Percentiles rank a stretch among this genome's conserved stretches.
phyloP scores from a whole-genome alignment of 768 basidiomycete genomes.

The Naganishia randhawae region DNA sequence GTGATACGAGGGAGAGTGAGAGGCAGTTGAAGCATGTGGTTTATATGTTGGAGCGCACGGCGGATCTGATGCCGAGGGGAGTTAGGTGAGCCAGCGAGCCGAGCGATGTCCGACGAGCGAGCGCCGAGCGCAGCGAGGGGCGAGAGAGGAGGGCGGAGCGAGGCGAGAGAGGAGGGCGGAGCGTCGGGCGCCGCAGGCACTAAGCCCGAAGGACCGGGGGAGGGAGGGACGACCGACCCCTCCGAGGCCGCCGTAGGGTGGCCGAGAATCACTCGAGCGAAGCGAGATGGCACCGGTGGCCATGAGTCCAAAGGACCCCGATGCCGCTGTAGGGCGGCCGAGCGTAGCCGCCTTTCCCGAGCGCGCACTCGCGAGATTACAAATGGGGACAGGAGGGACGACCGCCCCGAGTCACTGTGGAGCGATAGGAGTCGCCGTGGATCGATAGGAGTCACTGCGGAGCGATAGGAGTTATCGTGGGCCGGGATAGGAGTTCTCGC shows the following conservation, averaged over 20 bases:
- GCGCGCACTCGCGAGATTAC: not conserved
- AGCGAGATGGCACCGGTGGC: no score
- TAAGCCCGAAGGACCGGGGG: no score
- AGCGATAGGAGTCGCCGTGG: not conserved
- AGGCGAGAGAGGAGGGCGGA: not conserved
- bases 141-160: not conserved
- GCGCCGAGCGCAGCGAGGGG: no score
- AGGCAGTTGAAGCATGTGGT: conserved; percentile 31
- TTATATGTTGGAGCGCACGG: conserved; percentile 31
- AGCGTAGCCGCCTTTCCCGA: not conserved
- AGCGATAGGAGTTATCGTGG: not conserved
- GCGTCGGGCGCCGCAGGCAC: no score
- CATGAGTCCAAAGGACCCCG: no score
- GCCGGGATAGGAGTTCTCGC: no score
- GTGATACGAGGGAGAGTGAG: conserved; percentile 21
- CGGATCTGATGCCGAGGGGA: conserved; percentile 28
- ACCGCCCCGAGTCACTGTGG: not conserved
- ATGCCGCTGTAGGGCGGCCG: no score
- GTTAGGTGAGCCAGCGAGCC: conserved; percentile 18
- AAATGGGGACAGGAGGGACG: not conserved
- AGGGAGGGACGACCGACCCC: no score
- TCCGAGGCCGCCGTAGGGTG: no score
- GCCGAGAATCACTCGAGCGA: no score
- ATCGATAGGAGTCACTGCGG: not conserved
- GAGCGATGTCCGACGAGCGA: no score